These are phyloP conservation scores for Eimeria acervulina DNA, from an alignment of 169 alveolate species.

Conservation along the genomic window DNA sequence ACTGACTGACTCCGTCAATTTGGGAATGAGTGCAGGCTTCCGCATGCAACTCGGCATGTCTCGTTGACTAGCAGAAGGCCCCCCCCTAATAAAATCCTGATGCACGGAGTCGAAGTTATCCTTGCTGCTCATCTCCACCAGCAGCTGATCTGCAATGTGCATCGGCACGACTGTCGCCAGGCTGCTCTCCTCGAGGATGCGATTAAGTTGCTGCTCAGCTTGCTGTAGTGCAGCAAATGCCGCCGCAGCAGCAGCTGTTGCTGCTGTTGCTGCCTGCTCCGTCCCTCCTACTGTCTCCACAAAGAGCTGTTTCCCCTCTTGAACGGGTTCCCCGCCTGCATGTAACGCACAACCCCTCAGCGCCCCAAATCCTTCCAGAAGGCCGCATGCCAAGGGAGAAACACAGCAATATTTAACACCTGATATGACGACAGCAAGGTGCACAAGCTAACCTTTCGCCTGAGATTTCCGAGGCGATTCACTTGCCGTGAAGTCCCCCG, in stretches of 20 bases:
- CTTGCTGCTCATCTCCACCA: constrained; percentile 46
- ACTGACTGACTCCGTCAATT: neutral
- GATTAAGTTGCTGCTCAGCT: constrained; percentile 73
- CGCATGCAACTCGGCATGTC: neutral
- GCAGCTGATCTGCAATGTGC: constrained; percentile 57
- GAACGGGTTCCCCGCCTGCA: neutral
- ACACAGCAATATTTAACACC: no score
- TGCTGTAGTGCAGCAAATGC: constrained; percentile 75
- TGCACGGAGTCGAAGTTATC: neutral
- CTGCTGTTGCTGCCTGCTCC: constrained; percentile 62
- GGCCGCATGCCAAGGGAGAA: neutral
- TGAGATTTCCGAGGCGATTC: constrained; percentile 27
- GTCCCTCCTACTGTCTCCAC: constrained; percentile 22
- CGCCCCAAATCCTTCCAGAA: neutral
- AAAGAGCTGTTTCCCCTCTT: neutral
- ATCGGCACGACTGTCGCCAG: constrained; percentile 20
- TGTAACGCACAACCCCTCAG: neutral
- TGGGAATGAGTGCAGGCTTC: neutral
- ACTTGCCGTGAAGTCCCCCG: constrained; percentile 27
- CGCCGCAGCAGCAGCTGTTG: constrained; percentile 75
- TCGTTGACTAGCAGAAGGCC: constrained; percentile 22
- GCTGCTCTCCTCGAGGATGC: constrained; percentile 70
- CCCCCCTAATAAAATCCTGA: neutral
- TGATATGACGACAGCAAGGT: neutral
- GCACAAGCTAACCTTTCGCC: neutral